Evolutionary conservation across 2,329 filamentous ascomycete genomes (phyloP).

Genomic region (Ceratocystiopsis minuta): DNA sequence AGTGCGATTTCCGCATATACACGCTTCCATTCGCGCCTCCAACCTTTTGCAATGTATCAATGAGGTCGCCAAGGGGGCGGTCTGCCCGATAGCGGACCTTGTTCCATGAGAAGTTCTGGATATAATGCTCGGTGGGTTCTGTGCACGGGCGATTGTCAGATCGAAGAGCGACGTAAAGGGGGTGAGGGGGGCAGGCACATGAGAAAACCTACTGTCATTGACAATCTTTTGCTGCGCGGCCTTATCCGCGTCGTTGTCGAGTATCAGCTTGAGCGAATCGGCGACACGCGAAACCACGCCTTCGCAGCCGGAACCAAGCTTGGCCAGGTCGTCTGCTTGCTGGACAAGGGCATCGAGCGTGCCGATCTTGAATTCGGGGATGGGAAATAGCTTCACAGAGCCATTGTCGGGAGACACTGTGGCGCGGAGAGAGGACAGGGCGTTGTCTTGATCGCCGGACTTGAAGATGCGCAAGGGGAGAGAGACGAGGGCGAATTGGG

Average conservation of each 20-base stretch:
- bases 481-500: slow-evolving; percentile 74
- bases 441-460: slow-evolving; percentile 62
- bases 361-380: slow-evolving; percentile 95
- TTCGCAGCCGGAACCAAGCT: slow-evolving; percentile 67
- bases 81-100: slow-evolving; percentile 94
- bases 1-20: background rate
- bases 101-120: slow-evolving; percentile 85
- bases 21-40: background rate
- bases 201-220: slow-evolving; percentile 57
- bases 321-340: slow-evolving; percentile 85
- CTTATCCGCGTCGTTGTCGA: slow-evolving; percentile 72
- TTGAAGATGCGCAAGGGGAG: slow-evolving; percentile 76
- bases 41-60: slow-evolving; percentile 82
- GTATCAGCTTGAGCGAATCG: slow-evolving; percentile 64
- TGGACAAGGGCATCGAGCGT: slow-evolving; percentile 88
- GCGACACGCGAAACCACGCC: slow-evolving; percentile 73
- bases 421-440: slow-evolving; percentile 55
- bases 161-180: background rate
- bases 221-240: slow-evolving; percentile 77
- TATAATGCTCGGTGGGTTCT: slow-evolving; percentile 94
- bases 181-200: background rate
- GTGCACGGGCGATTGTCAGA: slow-evolving; percentile 2
- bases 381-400: slow-evolving; percentile 55
- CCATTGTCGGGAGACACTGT: slow-evolving; percentile 61
- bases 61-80: slow-evolving; percentile 71